These are phyloP conservation scores for Alternaria novae-zelandiae DNA, from an alignment of 2,329 filamentous ascomycete species.

Conservation along the genomic window DNA sequence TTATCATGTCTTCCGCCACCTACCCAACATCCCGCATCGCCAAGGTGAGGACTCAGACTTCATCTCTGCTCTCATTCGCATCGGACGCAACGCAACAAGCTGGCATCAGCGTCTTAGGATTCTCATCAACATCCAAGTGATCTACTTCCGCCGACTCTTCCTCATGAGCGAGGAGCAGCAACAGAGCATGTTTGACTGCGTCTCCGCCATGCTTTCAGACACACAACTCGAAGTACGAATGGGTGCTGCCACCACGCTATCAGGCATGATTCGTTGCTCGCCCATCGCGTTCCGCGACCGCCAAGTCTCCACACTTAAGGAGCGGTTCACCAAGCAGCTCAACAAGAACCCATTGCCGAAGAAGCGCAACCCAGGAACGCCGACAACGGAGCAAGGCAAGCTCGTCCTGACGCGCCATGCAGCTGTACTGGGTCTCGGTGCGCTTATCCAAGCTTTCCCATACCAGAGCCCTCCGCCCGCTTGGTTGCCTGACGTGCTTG, in stretches of 20 bases:
- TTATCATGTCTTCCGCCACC: slow-evolving; percentile 94
- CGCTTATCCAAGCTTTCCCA: slow-evolving; percentile 92
- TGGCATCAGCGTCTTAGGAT: slow-evolving; percentile 97
- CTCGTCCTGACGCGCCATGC: slow-evolving; percentile 85
- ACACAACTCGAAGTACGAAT: slow-evolving; percentile 91
- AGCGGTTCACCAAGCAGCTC: slow-evolving; percentile 80
- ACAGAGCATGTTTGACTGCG: slow-evolving; percentile 82
- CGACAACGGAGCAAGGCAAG: slow-evolving; percentile 74
- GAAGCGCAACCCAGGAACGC: slow-evolving; percentile 64
- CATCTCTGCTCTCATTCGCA: slow-evolving; percentile 83
- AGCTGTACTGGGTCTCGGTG: slow-evolving; percentile 87
- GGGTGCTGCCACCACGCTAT: slow-evolving; percentile 88
- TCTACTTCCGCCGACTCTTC: slow-evolving; percentile 97
- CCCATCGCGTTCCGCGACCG: slow-evolving; percentile 78
- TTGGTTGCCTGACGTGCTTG: slow-evolving; percentile 94
- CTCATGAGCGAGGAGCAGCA: slow-evolving; percentile 78
- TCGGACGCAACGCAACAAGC: slow-evolving; percentile 80
- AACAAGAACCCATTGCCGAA: slow-evolving; percentile 86
- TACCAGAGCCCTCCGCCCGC: slow-evolving; percentile 89
- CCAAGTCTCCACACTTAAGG: slow-evolving; percentile 76
- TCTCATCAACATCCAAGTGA: slow-evolving; percentile 97
- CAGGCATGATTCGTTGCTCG: slow-evolving; percentile 97
- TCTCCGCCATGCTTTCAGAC: slow-evolving; percentile 95
- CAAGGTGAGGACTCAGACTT: slow-evolving; percentile 84
- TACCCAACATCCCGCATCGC: slow-evolving; percentile 93